These are phyloP conservation scores for Dioscorea cayenensis DNA, from an alignment of 116 monocot species.

Conservation along the genomic window DNA sequence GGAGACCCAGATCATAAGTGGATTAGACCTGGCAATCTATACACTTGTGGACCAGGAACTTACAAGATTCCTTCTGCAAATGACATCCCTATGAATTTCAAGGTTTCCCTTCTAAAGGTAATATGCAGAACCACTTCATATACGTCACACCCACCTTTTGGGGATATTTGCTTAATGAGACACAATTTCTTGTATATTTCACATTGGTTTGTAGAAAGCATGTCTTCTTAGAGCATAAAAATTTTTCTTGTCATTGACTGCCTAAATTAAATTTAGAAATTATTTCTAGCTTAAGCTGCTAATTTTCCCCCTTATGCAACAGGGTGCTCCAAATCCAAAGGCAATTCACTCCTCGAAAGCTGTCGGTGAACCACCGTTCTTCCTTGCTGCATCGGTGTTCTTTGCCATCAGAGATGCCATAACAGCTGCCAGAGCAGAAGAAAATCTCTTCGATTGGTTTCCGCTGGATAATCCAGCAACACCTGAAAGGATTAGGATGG, in stretches of 20 bases:
- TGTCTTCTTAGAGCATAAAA: too few relatives aligned
- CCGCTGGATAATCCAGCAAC: slow-evolving; percentile 90
- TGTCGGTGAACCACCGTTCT: slow-evolving; percentile 95
- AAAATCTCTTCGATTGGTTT: slow-evolving; percentile 68
- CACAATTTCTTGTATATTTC: too few relatives aligned
- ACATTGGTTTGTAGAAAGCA: too few relatives aligned
- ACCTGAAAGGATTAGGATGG: slow-evolving; percentile 98
- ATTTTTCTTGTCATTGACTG: too few relatives aligned
- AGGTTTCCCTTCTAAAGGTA: slow-evolving; percentile 92
- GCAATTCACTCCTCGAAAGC: slow-evolving; percentile 97
- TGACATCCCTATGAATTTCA: slow-evolving; percentile 89
- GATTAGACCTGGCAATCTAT: slow-evolving; percentile 79
- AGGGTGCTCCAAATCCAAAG: slow-evolving; percentile 81
- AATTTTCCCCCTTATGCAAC: slow-evolving; percentile 1
- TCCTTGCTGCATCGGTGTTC: slow-evolving; percentile 76
- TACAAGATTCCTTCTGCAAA: slow-evolving; percentile 90
- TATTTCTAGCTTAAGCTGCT: neutral
- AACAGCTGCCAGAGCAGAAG: slow-evolving; percentile 72
- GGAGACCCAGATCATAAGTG: slow-evolving; percentile 87
- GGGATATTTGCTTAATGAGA: too few relatives aligned
- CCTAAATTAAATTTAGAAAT: too few relatives aligned
- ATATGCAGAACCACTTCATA: neutral
- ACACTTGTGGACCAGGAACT: slow-evolving; percentile 80
- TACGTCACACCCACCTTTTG: neutral
- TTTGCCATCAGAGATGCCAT: slow-evolving; percentile 96